Percentiles rank a stretch among this genome's conserved stretches.
These are phyloP conservation scores for Gastrodia elata DNA, from an alignment of 106 monocot genomes.

Conservation along the genomic window DNA sequence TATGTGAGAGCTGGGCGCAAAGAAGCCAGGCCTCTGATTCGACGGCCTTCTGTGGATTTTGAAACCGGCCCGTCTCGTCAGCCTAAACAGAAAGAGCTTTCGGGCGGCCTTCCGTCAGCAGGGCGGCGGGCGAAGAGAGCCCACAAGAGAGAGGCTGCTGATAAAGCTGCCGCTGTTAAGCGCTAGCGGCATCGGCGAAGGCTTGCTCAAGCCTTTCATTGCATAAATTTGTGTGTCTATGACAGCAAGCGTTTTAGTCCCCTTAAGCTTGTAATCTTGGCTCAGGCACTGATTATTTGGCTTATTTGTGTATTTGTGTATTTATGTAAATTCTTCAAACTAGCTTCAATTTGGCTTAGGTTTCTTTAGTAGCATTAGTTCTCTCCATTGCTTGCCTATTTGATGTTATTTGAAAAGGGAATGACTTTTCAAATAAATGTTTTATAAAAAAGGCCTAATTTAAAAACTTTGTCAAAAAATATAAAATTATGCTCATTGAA, in stretches of 20 bases:
- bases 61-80: constrained; percentile 32
- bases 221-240: neutral
- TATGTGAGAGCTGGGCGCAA: constrained; percentile 76
- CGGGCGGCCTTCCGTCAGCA: constrained; percentile 9
- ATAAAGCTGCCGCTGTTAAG: constrained; percentile 57
- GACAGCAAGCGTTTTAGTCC: too few relatives aligned
- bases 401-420: too few relatives aligned
- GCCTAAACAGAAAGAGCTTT: constrained; percentile 31
- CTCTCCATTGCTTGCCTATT: too few relatives aligned
- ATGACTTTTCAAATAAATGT: too few relatives aligned
- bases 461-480: too few relatives aligned
- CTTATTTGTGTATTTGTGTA: too few relatives aligned
- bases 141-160: constrained; percentile 58
- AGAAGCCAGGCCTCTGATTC: constrained; percentile 65
- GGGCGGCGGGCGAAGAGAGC: constrained; percentile 65
- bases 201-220: neutral
- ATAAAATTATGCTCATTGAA: too few relatives aligned
- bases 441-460: too few relatives aligned
- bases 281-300: too few relatives aligned
- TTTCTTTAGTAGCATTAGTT: neutral
- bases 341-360: neutral
- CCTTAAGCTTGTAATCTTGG: too few relatives aligned
- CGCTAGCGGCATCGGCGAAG: constrained; percentile 20
- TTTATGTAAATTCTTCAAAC: neutral
- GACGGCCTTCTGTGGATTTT: constrained; percentile 8